phyloP scores from a whole-genome alignment of 345 rosid genomes.

The Salix viminalis region DNA sequence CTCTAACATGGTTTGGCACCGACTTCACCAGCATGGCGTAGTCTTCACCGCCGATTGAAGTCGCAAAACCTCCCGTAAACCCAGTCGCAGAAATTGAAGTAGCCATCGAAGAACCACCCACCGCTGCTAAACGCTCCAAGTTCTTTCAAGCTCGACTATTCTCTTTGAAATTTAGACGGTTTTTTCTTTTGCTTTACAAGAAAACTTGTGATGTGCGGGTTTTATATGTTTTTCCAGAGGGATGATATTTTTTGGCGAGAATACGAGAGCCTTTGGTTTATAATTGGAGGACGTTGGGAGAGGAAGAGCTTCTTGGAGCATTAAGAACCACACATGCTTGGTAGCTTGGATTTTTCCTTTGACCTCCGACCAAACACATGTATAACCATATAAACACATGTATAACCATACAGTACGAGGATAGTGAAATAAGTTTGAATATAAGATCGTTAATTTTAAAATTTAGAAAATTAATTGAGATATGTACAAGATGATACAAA shows the following conservation, averaged over 20 bases:
- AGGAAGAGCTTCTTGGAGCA: conserved; percentile 6
- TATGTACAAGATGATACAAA: fast-evolving
- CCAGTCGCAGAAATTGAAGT: conserved; percentile 49
- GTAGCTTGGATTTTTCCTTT: conserved; percentile 30
- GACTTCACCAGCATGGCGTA: conserved; percentile 32
- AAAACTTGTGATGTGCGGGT: neutral
- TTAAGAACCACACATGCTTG: conserved; percentile 41
- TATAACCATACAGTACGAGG: too few relatives aligned
- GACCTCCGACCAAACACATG: conserved; percentile 24
- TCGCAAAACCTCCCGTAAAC: conserved; percentile 33
- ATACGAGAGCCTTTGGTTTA: conserved; percentile 23
- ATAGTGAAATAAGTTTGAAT: too few relatives aligned
- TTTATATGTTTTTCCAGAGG: neutral
- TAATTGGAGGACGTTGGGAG: conserved; percentile 19
- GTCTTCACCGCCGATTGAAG: conserved; percentile 50
- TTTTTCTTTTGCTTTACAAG: neutral
- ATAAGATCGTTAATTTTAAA: fast-evolving
- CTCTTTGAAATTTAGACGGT: neutral
- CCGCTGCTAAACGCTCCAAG: neutral
- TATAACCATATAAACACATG: conserved; percentile 20
- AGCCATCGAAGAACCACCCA: conserved; percentile 28
- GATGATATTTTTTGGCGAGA: conserved; percentile 7
- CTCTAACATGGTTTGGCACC: conserved; percentile 34
- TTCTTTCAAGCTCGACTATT: neutral
- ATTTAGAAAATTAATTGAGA: too few relatives aligned